Evolutionary conservation across 495 filamentous ascomycete genomes (phyloP).

Genomic region (Aspergillus coremiiformis): DNA sequence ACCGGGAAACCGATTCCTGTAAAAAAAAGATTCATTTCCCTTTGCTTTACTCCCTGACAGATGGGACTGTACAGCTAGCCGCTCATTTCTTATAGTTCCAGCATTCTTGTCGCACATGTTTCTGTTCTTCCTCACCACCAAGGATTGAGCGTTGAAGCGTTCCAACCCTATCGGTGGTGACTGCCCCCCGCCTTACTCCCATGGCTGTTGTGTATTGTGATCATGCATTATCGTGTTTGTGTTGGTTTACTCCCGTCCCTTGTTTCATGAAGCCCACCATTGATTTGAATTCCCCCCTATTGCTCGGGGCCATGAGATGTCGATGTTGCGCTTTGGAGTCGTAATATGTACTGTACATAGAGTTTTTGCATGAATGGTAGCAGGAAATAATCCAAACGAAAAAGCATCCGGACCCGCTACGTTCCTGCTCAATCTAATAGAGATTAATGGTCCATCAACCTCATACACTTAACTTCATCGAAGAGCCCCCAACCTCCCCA

Average conservation of each 20-base stretch:
- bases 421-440: too few relatives aligned
- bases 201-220: background rate
- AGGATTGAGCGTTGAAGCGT: constrained; percentile 8
- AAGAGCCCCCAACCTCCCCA: too few relatives aligned
- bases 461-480: too few relatives aligned
- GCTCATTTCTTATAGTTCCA: background rate
- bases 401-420: background rate
- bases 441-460: too few relatives aligned
- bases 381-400: background rate
- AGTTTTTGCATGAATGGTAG: background rate
- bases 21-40: constrained; percentile 1
- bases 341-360: too few relatives aligned
- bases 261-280: background rate
- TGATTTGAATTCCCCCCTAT: background rate
- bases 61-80: constrained; percentile 11
- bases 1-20: background rate
- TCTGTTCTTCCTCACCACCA: constrained; percentile 4
- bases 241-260: background rate
- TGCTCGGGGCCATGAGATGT: background rate
- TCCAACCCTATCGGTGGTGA: background rate
- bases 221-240: background rate
- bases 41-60: background rate
- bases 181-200: background rate
- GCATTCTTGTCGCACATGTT: background rate
- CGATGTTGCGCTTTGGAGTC: background rate